These are phyloP conservation scores for Colletotrichum sp. DNA, from an alignment of 2,329 filamentous ascomycete genomes.

Conservation along the genomic window DNA sequence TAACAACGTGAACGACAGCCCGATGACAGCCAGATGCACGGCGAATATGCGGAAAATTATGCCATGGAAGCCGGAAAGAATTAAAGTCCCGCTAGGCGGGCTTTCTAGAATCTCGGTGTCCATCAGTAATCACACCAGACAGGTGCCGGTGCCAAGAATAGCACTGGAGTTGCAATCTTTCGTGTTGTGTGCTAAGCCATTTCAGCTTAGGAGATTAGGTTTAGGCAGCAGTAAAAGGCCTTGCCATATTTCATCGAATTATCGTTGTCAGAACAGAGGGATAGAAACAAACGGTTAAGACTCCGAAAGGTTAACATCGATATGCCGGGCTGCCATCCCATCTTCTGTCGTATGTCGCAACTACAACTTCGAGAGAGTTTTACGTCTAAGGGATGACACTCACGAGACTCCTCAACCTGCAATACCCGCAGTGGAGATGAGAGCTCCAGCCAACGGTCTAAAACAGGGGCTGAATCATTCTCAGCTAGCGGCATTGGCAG, in stretches of 20 bases:
- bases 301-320: neutral
- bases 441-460: neutral
- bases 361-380: neutral
- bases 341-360: neutral
- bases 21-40: neutral
- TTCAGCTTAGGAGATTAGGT: neutral
- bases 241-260: neutral
- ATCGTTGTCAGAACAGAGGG: neutral
- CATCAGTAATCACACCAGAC: neutral
- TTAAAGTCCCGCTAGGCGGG: neutral
- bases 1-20: neutral
- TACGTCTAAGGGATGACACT: neutral
- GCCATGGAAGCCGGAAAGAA: neutral
- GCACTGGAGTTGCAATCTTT: neutral
- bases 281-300: neutral
- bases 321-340: neutral
- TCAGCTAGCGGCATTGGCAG: neutral
- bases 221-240: neutral
- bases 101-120: neutral
- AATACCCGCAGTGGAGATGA: neutral
- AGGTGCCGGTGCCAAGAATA: neutral
- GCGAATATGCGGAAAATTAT: neutral
- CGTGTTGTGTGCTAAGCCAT: neutral
- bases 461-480: neutral
- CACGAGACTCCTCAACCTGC: neutral